These are phyloP conservation scores for Zymoseptoria brevis DNA, from an alignment of 2,329 filamentous ascomycete species.

Conservation along the genomic window DNA sequence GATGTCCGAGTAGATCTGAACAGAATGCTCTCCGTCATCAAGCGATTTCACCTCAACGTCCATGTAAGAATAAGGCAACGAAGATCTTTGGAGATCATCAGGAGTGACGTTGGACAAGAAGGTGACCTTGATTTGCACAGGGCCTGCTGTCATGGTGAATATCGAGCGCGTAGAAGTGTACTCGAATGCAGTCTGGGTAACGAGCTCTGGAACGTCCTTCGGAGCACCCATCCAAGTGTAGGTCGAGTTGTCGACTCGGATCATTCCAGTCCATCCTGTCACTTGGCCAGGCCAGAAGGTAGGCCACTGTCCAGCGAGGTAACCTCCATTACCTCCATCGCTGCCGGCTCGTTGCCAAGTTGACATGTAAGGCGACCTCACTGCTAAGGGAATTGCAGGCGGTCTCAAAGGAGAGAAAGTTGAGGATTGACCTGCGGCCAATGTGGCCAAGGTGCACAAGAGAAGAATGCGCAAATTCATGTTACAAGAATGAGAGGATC, in stretches of 20 bases:
- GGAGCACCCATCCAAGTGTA: conserved; percentile 52
- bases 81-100: conserved; percentile 57
- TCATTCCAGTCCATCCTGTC: conserved; percentile 57
- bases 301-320: conserved; percentile 57
- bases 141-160: conserved; percentile 54
- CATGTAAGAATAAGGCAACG: conserved; percentile 62
- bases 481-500: conserved; percentile 1
- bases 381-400: conserved; percentile 63
- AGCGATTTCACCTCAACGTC: conserved; percentile 53
- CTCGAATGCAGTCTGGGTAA: conserved; percentile 54
- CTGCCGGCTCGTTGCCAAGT: conserved; percentile 57
- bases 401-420: conserved; percentile 57
- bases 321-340: conserved; percentile 54
- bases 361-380: conserved; percentile 65
- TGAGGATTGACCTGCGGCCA: conserved; percentile 31
- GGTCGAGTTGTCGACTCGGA: conserved; percentile 56
- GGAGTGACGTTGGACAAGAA: conserved; percentile 66
- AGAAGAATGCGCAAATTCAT: conserved; percentile 9
- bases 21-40: conserved; percentile 54
- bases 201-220: conserved; percentile 35
- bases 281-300: conserved; percentile 52
- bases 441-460: conserved; percentile 8
- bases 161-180: conserved; percentile 66
- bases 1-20: conserved; percentile 66
- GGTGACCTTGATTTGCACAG: conserved; percentile 56